Evolutionary conservation across 202 grass and related monocot species (phyloP), one percentile per base, ranked within the genome.

Genomic region (Panicum hallii): DNA sequence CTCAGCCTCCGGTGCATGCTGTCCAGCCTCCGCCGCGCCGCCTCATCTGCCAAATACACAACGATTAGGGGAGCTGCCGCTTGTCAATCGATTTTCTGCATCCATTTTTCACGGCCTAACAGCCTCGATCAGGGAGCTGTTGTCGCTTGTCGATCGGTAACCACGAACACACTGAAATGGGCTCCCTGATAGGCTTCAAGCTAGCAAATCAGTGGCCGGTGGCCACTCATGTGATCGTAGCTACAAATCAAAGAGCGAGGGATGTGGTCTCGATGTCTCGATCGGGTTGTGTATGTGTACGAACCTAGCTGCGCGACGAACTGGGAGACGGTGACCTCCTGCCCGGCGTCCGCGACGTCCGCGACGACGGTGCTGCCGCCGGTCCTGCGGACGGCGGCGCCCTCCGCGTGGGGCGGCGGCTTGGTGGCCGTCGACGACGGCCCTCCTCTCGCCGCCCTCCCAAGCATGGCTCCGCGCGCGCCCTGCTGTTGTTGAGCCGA

Each of bases 1-100:
- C 79, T 88, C 45, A 94, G 82, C 87, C 85, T 91, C 86, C 86
- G 85, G 74, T 93, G 90, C 88, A 94, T 86, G 54, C 67, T 50
- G 45, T 94, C 79, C 47, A 97, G 75, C 86, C 90, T 91, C 79
- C 75, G 87, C 89, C 84, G 79, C 1, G 92, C 85, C 28, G 86
- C 91, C 77, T 97, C 92, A 44, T 94, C 95, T 95, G 80, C 79
- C 22, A 55, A 38, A 50, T 0, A 23, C 38, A 11, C 30, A 74
- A 28, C 44, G 32, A 32, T 3, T 3, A 32, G 32, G 32, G 32
- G 32, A 32, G 32, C 32, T 32, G 32, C 32, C 32, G 32, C 32
- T 3, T 32, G 32, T 32, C 20, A 46, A 45, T 20, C 46, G 9
- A 17, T 32, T 34, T 34, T 53, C 7, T 5, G 11, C 68, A 22